phyloP scores from a whole-genome alignment of 441 rosid species.

The Arabidopsis hybrid region DNA sequence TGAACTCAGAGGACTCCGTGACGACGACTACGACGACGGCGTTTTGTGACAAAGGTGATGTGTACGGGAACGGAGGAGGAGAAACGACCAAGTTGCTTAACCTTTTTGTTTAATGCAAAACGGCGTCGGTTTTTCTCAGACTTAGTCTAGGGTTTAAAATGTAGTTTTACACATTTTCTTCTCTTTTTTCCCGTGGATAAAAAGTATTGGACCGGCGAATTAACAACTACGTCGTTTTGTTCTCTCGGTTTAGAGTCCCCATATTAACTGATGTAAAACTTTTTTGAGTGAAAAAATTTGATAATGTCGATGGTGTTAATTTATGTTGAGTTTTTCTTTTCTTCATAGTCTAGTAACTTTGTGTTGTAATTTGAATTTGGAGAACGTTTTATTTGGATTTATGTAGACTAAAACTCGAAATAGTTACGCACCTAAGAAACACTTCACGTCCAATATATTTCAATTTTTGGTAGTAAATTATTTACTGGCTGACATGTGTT shows the following conservation, averaged over 20 bases:
- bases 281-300: background rate
- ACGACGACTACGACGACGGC: conserved; percentile 50
- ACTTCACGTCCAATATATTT: background rate
- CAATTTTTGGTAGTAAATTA: background rate
- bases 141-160: background rate
- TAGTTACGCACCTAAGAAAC: background rate
- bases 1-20: conserved; percentile 65
- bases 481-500: background rate
- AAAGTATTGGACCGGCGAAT: conserved; percentile 25
- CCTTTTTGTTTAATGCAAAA: conserved; percentile 54
- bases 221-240: conserved; percentile 24
- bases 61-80: conserved; percentile 41
- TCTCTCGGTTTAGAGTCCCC: conserved; percentile 17
- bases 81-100: conserved; percentile 59
- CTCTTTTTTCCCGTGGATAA: conserved; percentile 2
- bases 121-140: conserved; percentile 17
- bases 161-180: conserved; percentile 35
- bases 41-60: conserved; percentile 23
- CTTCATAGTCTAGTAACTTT: background rate
- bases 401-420: background rate
- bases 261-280: conserved; percentile 24
- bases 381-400: background rate
- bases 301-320: background rate
- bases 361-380: background rate
- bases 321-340: background rate